These are phyloP conservation scores for Panaeolus papilionaceus DNA, from an alignment of 768 basidiomycete genomes.

Conservation along the genomic window DNA sequence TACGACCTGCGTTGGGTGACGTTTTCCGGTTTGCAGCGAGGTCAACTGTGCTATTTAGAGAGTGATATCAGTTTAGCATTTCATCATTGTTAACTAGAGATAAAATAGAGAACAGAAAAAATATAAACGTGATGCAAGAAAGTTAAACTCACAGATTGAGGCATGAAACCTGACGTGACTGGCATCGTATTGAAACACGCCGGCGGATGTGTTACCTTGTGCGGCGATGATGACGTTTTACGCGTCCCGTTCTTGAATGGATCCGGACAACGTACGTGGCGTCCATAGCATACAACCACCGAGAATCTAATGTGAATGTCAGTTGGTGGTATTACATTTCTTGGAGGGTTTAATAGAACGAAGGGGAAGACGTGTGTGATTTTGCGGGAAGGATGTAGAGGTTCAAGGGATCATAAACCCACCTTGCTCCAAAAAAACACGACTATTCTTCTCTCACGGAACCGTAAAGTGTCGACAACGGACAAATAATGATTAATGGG, in stretches of 20 bases:
- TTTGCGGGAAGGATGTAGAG: too few species aligned
- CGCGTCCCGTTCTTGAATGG: conserved; percentile 50
- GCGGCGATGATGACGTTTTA: conserved; percentile 47
- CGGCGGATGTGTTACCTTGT: conserved; percentile 25
- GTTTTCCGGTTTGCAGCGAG: conserved; percentile 62
- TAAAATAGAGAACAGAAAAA: not conserved
- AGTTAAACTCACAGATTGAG: conserved; percentile 51
- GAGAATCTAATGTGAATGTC: conserved; percentile 39
- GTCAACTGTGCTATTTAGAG: conserved; percentile 46
- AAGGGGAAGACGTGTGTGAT: not conserved
- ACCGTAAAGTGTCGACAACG: conserved; percentile 48
- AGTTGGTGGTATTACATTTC: not conserved
- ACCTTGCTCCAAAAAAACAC: conserved; percentile 53
- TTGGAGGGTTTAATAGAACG: not conserved
- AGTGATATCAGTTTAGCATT: not conserved
- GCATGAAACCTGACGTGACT: conserved; percentile 40
- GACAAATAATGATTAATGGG: conserved; percentile 46
- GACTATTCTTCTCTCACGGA: conserved; percentile 46
- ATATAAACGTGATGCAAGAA: not conserved
- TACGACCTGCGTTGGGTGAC: conserved; percentile 49
- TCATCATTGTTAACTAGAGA: too few species aligned
- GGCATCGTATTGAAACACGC: conserved; percentile 42
- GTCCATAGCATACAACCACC: conserved; percentile 71
- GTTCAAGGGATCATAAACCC: not conserved
- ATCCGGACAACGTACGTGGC: conserved; percentile 57